Evolutionary conservation across 441 rosid genomes (phyloP), one percentile per base, ranked within the genome.

Genomic region (Omphalea diandra): DNA sequence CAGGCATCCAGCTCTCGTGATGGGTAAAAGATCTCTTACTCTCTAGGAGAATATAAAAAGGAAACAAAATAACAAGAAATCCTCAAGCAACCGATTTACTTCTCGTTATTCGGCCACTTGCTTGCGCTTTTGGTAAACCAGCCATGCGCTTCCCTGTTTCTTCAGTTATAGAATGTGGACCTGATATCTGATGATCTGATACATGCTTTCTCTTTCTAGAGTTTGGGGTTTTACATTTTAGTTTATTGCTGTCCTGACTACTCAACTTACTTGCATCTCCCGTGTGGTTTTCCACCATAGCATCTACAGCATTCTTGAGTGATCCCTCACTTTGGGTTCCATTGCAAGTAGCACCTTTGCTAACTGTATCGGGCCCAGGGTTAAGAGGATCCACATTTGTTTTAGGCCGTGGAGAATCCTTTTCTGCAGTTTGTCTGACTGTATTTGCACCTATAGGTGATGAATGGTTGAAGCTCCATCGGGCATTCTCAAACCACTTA

Each of bases 401-500:
- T 31, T 65, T 71, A 14, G 77, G 67, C 35, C 29, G 35, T 15
- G 50, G 33, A 5, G 69, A 67, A 59, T 56, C 75, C 64, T 70
- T 83, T 58, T 52, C 78, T 50, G 83, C 52, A 75, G 63, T 68
- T 59, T 58, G 67, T 66, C 35, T 54, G 58, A 69, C 73, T 11
- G 36, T 50, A 11, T 41, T 70, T 63, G 78, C 76, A 58, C 43
- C 78, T 63, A 18, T 44, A 11, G 85, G 72, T 2, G 82, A 24
- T 49, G 83, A 67, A 73, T 88, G 88, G 80, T 81, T 77, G 68
- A 65, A 80, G 73, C 81, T 82, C 93, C 93, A 85, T 20, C 99
- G 96, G 65, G 88, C 75, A 82, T 95, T 85, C 65, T 58, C 86
- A 57, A 95, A 93, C 99, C 99, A 95, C 74, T 84, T 93, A 60